Evolutionary conservation across 2,329 filamentous ascomycete species (phyloP).

Genomic region (Aspergillus ruber): DNA sequence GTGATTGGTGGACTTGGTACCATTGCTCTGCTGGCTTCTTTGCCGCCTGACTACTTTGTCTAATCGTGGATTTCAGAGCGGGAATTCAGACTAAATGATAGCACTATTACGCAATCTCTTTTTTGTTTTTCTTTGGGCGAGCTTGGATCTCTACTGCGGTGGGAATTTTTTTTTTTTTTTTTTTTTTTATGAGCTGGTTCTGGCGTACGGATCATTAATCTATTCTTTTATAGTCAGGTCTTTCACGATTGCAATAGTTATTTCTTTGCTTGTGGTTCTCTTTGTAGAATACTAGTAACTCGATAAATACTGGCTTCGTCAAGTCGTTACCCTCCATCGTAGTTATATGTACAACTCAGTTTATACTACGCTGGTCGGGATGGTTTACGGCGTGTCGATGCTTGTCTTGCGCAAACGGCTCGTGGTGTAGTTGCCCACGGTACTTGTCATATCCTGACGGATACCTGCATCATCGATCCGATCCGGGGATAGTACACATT

Average conservation of each 20-base stretch:
- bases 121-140: conserved; percentile 1
- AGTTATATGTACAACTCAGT: no score
- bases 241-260: background rate
- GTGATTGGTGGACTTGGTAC: conserved; percentile 37
- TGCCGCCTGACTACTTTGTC: conserved; percentile 39
- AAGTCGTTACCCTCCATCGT: no score
- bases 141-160: background rate
- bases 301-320: no score
- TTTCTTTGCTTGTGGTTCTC: background rate
- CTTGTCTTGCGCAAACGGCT: no score
- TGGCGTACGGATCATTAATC: background rate
- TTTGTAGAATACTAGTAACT: no score
- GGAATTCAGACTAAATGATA: background rate
- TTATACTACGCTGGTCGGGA: no score
- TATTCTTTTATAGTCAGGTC: background rate
- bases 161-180: background rate
- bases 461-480: no score
- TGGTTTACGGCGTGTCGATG: no score
- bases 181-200: background rate
- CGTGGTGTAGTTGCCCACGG: no score
- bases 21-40: conserved; percentile 34
- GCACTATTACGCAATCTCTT: background rate
- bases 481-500: no score
- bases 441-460: no score
- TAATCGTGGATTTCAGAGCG: conserved; percentile 9